Evolutionary conservation across 2,329 filamentous ascomycete genomes (phyloP), one percentile per base, ranked within the genome.

Genomic region (Microcyclospora pomicola): DNA sequence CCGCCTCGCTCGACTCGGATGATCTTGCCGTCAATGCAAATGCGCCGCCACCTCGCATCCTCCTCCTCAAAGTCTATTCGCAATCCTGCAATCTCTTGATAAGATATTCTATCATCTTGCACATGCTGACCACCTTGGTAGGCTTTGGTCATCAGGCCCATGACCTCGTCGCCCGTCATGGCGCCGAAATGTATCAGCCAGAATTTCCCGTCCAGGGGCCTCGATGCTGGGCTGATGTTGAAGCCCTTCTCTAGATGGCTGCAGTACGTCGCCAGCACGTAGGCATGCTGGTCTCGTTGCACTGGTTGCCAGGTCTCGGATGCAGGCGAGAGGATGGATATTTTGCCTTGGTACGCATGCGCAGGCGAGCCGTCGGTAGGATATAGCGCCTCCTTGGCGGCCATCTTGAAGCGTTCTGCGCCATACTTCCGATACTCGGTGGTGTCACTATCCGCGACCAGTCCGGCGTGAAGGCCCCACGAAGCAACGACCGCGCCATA

Each of bases 21-120:
- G 50, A 93, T 92, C 37, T 80, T 85, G 2, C 88, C 88, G 59
- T 96, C 88, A n/a, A 96, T 68, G 56, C 88, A 96, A 11, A 93
- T 72, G 52, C 87, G 75, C 43, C 88, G 69, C 86, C 86, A 95
- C 37, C 76, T 66, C 1, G 65, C 66, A n/a, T 84, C 75, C 12
- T 72, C 65, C 51, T 91, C 82, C 1, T 64, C 45, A 28, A 84
- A 76, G 12, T 72, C 68, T 34, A 95, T 75, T 41, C 63, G 67
- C 13, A 94, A 48, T 36, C 72, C 72, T 2, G 80, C 72, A 6
- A 91, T 69, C 38, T 74, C 70, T 13, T 81, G 73, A 55, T 95
- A 95, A 0, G 68, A 69, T 1, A 95, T 79, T 12, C 56, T 50
- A 13, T 67, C 59, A 33, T 75, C 65, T 1, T 57, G 48, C 1